Evolutionary conservation across 2,329 filamentous ascomycete species (phyloP).

Genomic region (Aschersonia sp.): DNA sequence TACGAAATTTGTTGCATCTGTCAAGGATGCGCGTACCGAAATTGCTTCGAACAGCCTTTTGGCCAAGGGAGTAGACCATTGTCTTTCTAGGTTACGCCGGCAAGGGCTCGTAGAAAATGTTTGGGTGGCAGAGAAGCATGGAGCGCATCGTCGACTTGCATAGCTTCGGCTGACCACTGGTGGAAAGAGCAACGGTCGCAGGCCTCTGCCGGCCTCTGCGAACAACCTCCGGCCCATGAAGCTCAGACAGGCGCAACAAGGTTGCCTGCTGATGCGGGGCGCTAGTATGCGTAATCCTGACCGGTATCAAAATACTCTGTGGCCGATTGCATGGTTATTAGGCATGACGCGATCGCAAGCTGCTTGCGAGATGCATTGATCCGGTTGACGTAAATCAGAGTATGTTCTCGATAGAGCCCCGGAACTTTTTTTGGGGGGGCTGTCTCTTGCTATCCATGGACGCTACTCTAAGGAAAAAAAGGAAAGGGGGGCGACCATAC

Average conservation of each 20-base stretch:
- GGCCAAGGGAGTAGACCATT: slow-evolving; percentile 88
- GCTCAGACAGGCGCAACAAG: background rate
- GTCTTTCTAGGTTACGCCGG: slow-evolving; percentile 25
- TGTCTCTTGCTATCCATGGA: too few species aligned
- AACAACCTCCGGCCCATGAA: background rate
- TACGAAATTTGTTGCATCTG: too few species aligned
- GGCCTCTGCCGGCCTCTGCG: background rate
- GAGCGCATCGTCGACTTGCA: background rate
- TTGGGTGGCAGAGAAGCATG: background rate
- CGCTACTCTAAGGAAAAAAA: too few species aligned
- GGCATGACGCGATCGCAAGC: too few species aligned
- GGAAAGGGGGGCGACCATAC: too few species aligned
- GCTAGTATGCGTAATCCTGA: too few species aligned
- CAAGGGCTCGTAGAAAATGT: slow-evolving; percentile 1
- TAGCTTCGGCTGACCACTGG: background rate
- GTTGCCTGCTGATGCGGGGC: background rate
- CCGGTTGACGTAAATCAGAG: too few species aligned
- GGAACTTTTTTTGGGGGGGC: too few species aligned
- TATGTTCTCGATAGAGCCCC: too few species aligned
- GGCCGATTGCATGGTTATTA: too few species aligned
- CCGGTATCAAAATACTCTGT: too few species aligned
- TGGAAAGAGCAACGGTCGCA: background rate
- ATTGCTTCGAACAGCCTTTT: slow-evolving; percentile 80
- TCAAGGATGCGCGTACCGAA: slow-evolving; percentile 36
- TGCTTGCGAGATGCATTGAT: too few species aligned